Evolutionary conservation across 768 basidiomycete species (phyloP), one percentile per base, ranked within the genome.

Genomic region (Amyloporia xantha): DNA sequence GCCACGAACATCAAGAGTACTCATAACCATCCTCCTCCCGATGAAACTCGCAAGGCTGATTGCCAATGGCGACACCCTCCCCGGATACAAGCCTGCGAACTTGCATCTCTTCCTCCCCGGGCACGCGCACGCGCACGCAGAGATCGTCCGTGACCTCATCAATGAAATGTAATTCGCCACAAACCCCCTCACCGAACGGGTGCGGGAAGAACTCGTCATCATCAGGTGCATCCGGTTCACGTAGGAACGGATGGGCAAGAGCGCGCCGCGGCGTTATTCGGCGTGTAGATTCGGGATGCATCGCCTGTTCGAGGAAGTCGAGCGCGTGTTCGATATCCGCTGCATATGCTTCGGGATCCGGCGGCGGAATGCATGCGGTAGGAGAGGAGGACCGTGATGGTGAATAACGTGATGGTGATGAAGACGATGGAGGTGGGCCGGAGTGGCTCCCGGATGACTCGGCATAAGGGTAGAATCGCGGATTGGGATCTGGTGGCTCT

Each of bases 161-260:
- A 37, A 69, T 58, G 52, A 74, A 75, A 64, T 91, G 90, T 57
- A 69, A 70, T 37, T 74, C 66, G 24, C 70, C 72, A 59, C 90
- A 92, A 4, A 79, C 70, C 1, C 88, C 90, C 54, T 78, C 70
- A 2, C 82, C 84, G 47, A 74, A 77, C 20, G 76, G 78, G 59
- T 86, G 84, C 5, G 89, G 88, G 47, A 82, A 78, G 54, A 75
- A 76, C 49, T 76, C 79, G 49, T 87, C 84, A 46, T 89, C 84
- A 44, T 82, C 80, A 2, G 55, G 58, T 25, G 68, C 71, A 17
- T 69, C 73, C 0, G 66, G 61, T 40, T 77, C 79, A 25, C 59
- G 54, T 41, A 97, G 72, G 66, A 96, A 97, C 0, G 79, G 75
- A 59, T 97, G 93, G 50, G 77, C 76, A 40, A 98, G 73, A 15